Base-by-base conservation (phyloP, 208 protist species). In the Porcisia hertigi region DNA sequence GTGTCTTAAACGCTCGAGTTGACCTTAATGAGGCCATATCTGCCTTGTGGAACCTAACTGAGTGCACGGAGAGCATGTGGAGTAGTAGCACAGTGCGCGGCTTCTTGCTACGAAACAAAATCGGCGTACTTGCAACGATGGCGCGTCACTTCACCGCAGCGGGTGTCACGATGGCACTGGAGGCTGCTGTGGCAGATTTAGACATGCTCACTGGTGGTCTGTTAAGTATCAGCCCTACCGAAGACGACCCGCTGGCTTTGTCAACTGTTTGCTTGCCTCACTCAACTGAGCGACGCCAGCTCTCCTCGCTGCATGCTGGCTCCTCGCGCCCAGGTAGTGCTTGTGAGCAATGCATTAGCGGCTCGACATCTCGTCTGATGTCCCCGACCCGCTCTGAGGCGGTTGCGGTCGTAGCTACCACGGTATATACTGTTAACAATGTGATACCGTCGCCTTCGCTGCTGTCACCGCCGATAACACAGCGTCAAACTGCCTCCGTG, bases 1-100 rank as follows among this genome's bases (percentile, higher is more conserved):
- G 86, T 57, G n/a, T 80, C 49, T 74, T 89, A 45, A 85, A 81
- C 79, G 76, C 75, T 23, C 71, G 75, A 54, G 72, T 76, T 45
- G 80, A 87, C 67, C 73, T 84, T 47, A 71, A 73, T 49, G 82
- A 86, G 75, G 82, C 82, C 8, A 82, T 87, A 49, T 78, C 74
- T 11, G 78, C 79, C 57, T 76, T 83, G 73, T 87, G 82, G 86
- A 67, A 84, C 41, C 72, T 80, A 54, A 73, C 71, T 34, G 81
- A 89, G 62, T 82, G 75, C 36, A 75, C 69, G 8, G 80, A 89
- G 47, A 67, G 59, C 64, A 75, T 85, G 47, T 79, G 71, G 52
- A 77, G 84, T 62, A 78, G 76, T 67, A 79, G 78, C 78, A 76
- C 75, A 30, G 82, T 79, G 12, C 73, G 76, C 71, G 76, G 82